Percentiles rank a stretch among this genome's conserved stretches.
phyloP scores from a whole-genome alignment of 192 early-diverging fungal species.

The Mortierella claussenii region DNA sequence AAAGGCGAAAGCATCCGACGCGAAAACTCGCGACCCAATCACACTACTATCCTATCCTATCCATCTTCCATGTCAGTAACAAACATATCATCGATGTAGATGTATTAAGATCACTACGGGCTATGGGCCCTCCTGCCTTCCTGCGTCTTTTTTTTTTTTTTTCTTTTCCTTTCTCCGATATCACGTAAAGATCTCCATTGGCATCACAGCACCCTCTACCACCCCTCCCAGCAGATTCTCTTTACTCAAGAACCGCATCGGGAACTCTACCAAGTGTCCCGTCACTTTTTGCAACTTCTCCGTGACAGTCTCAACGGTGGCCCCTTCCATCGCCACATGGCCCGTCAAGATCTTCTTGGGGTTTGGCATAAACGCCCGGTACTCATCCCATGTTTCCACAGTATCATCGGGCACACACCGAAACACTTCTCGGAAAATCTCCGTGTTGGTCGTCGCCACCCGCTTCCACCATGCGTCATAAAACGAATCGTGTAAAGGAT shows the following conservation, averaged over 20 bases:
- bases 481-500: conserved; percentile 79
- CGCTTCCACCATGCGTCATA: conserved; percentile 65
- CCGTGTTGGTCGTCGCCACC: conserved; percentile 73
- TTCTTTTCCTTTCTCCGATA: not conserved
- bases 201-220: conserved; percentile 59
- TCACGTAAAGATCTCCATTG: conserved; percentile 67
- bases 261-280: conserved; percentile 67
- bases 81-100: too few relatives aligned
- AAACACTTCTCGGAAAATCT: conserved; percentile 80
- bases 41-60: not conserved
- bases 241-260: conserved; percentile 55
- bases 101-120: not conserved
- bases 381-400: conserved; percentile 58
- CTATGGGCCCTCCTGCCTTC: not conserved
- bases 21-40: too few relatives aligned
- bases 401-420: conserved; percentile 89
- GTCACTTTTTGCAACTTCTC: conserved; percentile 45
- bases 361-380: conserved; percentile 60
- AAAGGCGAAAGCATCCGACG: too few relatives aligned
- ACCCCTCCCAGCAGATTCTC: conserved; percentile 64
- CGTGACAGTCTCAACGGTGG: conserved; percentile 43
- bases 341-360: conserved; percentile 56
- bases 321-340: conserved; percentile 60
- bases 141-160: conserved; percentile 2
- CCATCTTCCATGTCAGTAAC: not conserved